A percentile compares a stretch with the other conserved stretches of the same genome.
phyloP scores from a whole-genome alignment of 2,329 filamentous ascomycete species.

The Cadophora sp. region DNA sequence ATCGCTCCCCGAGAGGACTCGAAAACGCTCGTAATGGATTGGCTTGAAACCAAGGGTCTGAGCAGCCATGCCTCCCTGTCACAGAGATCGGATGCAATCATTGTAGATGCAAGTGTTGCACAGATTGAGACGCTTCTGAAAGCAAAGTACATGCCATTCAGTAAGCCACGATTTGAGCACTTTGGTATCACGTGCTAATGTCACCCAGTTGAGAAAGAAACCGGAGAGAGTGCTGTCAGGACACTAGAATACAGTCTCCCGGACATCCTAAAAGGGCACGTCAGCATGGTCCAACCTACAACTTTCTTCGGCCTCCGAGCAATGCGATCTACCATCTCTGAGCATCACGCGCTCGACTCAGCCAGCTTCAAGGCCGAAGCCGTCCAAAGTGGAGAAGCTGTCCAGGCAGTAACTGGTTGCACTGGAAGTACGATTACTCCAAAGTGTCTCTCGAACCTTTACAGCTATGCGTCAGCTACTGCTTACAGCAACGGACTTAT shows the following conservation, averaged over 20 bases:
- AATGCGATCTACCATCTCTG: slow-evolving; percentile 39
- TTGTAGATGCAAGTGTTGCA: slow-evolving; percentile 53
- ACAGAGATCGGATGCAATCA: slow-evolving; percentile 61
- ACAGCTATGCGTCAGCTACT: slow-evolving; percentile 36
- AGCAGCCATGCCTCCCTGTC: slow-evolving; percentile 50
- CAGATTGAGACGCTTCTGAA: slow-evolving; percentile 60
- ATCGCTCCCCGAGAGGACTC: slow-evolving; percentile 60
- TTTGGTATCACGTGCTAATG: slow-evolving; percentile 51
- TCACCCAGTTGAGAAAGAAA: slow-evolving; percentile 30
- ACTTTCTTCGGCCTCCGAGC: slow-evolving; percentile 58
- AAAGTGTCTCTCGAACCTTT: slow-evolving; percentile 42
- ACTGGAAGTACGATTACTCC: slow-evolving; percentile 39
- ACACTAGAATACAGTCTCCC: slow-evolving; percentile 51
- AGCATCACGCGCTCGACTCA: slow-evolving; percentile 8
- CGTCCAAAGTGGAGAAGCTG: slow-evolving; percentile 18
- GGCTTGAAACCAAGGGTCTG: slow-evolving; percentile 59
- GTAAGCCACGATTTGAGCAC: slow-evolving; percentile 55
- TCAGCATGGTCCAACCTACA: slow-evolving; percentile 66
- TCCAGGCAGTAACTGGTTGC: slow-evolving; percentile 39
- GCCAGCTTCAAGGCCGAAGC: slow-evolving; percentile 21
- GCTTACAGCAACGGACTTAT: slow-evolving; percentile 36
- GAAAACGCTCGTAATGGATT: slow-evolving; percentile 59
- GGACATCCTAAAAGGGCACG: slow-evolving; percentile 59
- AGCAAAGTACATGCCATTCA: slow-evolving; percentile 57
- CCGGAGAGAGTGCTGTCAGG: slow-evolving; percentile 33